These are phyloP conservation scores for Arachnomyces sp. DNA, from an alignment of 2,329 filamentous ascomycete species.

Conservation along the genomic window DNA sequence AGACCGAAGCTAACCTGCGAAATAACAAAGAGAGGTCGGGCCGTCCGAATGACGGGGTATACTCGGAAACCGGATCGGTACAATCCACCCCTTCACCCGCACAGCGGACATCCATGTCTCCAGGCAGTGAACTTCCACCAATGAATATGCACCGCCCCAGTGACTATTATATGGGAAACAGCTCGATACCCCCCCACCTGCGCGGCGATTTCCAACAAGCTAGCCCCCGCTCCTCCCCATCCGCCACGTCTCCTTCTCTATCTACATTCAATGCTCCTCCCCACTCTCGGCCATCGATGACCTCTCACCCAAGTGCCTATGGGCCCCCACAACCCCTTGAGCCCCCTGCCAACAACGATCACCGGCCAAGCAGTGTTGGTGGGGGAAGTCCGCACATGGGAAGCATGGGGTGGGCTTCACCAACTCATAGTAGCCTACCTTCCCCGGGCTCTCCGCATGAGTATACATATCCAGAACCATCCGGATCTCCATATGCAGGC, in stretches of 20 bases:
- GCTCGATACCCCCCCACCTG: slow-evolving; percentile 73
- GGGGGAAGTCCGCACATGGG: slow-evolving; percentile 75
- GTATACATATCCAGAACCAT: slow-evolving; percentile 73
- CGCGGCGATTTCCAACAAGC: slow-evolving; percentile 64
- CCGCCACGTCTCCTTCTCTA: slow-evolving; percentile 56
- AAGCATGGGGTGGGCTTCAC: slow-evolving; percentile 77
- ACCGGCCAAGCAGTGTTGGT: slow-evolving; percentile 62
- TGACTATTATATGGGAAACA: slow-evolving; percentile 73
- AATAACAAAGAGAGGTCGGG: slow-evolving; percentile 33
- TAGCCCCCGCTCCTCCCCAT: slow-evolving; percentile 58
- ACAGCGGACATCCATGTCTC: slow-evolving; percentile 75
- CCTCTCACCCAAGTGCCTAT: slow-evolving; percentile 76
- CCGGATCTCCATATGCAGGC: slow-evolving; percentile 42
- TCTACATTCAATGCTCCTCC: slow-evolving; percentile 48
- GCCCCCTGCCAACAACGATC: slow-evolving; percentile 67
- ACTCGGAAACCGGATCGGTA: slow-evolving; percentile 37
- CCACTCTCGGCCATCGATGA: slow-evolving; percentile 52
- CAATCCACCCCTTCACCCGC: slow-evolving; percentile 68
- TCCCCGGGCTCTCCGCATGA: slow-evolving; percentile 57
- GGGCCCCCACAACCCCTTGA: slow-evolving; percentile 80
- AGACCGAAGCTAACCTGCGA: slow-evolving; percentile 78
- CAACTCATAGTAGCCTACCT: slow-evolving; percentile 63
- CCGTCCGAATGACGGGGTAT: slow-evolving; percentile 31
- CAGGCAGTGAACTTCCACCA: slow-evolving; percentile 63
- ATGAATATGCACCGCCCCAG: slow-evolving; percentile 62